Conservation (phyloP, 2,329 filamentous ascomycete genomes). For the Dactylellina parvicollis region DNA sequence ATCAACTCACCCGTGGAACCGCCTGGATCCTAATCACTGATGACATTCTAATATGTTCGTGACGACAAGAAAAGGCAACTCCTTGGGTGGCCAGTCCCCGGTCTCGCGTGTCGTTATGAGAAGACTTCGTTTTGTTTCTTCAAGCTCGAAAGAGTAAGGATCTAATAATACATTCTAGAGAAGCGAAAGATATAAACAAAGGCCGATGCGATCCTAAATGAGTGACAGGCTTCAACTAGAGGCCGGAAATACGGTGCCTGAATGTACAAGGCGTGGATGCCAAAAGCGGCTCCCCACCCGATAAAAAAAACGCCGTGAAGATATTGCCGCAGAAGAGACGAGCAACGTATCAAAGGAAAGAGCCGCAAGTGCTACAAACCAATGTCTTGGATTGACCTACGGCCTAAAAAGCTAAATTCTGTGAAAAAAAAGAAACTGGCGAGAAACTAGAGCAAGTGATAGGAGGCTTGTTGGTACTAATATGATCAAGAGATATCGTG, state of each 20-base stretch:
- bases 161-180: slow-evolving; percentile 54
- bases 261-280: slow-evolving; percentile 13
- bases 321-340: neutral
- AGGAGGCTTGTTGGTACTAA: slow-evolving; percentile 24
- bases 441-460: slow-evolving; percentile 6
- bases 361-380: slow-evolving; percentile 8
- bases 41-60: neutral
- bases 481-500: slow-evolving; percentile 13
- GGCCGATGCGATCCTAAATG: slow-evolving; percentile 30
- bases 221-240: slow-evolving; percentile 28
- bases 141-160: slow-evolving; percentile 1
- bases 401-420: slow-evolving; percentile 13
- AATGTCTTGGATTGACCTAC: slow-evolving; percentile 12
- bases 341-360: neutral
- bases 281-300: neutral
- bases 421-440: neutral
- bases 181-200: slow-evolving; percentile 21
- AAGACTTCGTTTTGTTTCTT: slow-evolving; percentile 38
- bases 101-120: slow-evolving; percentile 13
- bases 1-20: neutral
- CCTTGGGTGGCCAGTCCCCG: slow-evolving; percentile 4
- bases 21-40: slow-evolving; percentile 21
- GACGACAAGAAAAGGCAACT: neutral
- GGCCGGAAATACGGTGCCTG: slow-evolving; percentile 6
- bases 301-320: slow-evolving; percentile 5